Base-by-base conservation (phyloP, 2,329 filamentous ascomycete species). In the Drechslera avenae region DNA sequence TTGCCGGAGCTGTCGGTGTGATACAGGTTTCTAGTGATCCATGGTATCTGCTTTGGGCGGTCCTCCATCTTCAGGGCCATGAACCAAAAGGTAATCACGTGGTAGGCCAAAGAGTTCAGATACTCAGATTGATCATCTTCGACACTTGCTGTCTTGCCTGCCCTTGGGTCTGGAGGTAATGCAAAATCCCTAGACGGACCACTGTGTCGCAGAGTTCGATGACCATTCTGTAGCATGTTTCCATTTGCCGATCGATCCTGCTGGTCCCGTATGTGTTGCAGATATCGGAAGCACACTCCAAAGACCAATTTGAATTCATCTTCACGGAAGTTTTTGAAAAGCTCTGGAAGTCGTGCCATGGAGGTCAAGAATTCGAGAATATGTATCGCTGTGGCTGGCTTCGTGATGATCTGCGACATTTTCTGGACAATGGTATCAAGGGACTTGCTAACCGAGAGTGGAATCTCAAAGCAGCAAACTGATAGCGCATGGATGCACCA, bases 31-130 rank as follows among this genome's bases (percentile, higher is more conserved):
- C 88, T 91, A 9, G 89, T 88, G 57, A 99, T 96, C 90, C 91
- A 96, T 21, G 86, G 86, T 43, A 97, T 91, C 59, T 96, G 87
- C 54, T 85, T 90, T 28, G 87, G 84, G 42, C 94, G 86, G 68
- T 97, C 91, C 31, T 87, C 84, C 43, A 96, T 81, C 66, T 91
- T 93, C 62, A 99, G 73, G 1, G 91, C 89, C 61, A 99, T 81
- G 70, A 97, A 99, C 94, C 94, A 99, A 69, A 96, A 97, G 1
- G 91, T 88, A 59, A 99, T 92, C 62, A 96, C 91, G 70, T 97
- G 92, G 69, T 96, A 96, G 7, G 93, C 93, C 44, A 97, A 79
- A 1, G 91, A 89, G 72, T 95, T 94, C 19, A 99, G 90, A 70
- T 99, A 99, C 72, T 94, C 89, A 4, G 92, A 91, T 41, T 96